Percentiles rank a stretch among this genome's conserved stretches.
Conservation (phyloP, 2,329 filamentous ascomycete species). For the Trichophyton verrucosum region DNA sequence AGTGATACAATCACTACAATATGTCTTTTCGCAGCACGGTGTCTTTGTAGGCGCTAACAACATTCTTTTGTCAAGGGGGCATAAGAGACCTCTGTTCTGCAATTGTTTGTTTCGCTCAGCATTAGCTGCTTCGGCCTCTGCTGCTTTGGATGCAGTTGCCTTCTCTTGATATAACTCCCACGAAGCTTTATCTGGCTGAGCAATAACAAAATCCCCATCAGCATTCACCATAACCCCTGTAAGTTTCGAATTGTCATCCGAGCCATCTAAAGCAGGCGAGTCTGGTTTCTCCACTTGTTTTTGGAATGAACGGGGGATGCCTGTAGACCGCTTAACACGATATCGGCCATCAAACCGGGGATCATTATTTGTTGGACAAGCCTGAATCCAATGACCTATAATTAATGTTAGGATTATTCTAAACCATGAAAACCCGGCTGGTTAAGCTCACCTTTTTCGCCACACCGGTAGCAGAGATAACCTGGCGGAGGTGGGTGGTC, state of each 20-base stretch:
- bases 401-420: constrained; percentile 18
- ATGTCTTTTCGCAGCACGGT: constrained; percentile 94
- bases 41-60: constrained; percentile 99
- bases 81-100: constrained; percentile 78
- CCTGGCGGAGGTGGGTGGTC: constrained; percentile 87
- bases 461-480: constrained; percentile 93
- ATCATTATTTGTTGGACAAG: constrained; percentile 96
- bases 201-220: constrained; percentile 93
- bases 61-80: constrained; percentile 92
- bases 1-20: constrained; percentile 99
- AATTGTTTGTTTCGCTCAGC: constrained; percentile 72
- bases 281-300: constrained; percentile 90
- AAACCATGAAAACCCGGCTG: not conserved
- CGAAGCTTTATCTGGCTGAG: constrained; percentile 83
- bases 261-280: constrained; percentile 58
- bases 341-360: constrained; percentile 89
- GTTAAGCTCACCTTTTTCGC: constrained; percentile 57
- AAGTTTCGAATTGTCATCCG: constrained; percentile 67
- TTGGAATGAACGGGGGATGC: constrained; percentile 88
- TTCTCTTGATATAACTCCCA: constrained; percentile 98
- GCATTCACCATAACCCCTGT: constrained; percentile 95
- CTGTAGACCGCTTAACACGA: constrained; percentile 88
- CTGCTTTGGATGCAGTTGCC: constrained; percentile 71
- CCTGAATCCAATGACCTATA: constrained; percentile 88
- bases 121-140: constrained; percentile 65